A percentile compares a stretch with the other conserved stretches of the same genome.
phyloP scores from a whole-genome alignment of 1,139 yeast genomes.

The Scheffersomyces cryptocercus region DNA sequence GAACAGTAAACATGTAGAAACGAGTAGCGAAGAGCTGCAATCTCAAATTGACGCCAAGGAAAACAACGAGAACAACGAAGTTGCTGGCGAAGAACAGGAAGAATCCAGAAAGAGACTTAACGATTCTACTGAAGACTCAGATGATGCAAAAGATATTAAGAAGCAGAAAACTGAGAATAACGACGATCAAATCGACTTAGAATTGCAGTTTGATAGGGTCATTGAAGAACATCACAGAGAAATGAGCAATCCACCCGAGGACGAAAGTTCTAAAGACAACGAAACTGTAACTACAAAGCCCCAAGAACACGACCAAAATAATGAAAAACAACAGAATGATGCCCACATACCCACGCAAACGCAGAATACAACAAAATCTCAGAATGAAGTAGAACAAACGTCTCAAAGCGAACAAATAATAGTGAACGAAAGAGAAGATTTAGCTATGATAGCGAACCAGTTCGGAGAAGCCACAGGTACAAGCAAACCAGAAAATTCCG shows the following conservation, averaged over 20 bases:
- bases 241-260: neutral
- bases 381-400: neutral
- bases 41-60: too few relatives aligned
- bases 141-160: slow-evolving; percentile 3
- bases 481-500: slow-evolving; percentile 9
- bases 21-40: too few relatives aligned
- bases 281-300: neutral
- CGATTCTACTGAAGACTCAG: neutral
- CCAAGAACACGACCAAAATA: neutral
- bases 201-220: slow-evolving; percentile 8
- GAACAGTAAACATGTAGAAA: too few relatives aligned
- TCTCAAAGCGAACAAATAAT: neutral
- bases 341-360: neutral
- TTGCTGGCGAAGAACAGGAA: slow-evolving; percentile 2
- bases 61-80: too few relatives aligned
- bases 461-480: slow-evolving; percentile 24
- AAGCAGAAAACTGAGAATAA: slow-evolving; percentile 4
- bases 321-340: neutral
- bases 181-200: slow-evolving; percentile 2
- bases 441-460: slow-evolving; percentile 22
- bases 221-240: slow-evolving; percentile 7
- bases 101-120: slow-evolving; percentile 7
- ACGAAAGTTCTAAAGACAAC: neutral
- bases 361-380: neutral
- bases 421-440: slow-evolving; percentile 16